Conservation (phyloP, 1,139 yeast species). For the Williopsis jadinii region DNA sequence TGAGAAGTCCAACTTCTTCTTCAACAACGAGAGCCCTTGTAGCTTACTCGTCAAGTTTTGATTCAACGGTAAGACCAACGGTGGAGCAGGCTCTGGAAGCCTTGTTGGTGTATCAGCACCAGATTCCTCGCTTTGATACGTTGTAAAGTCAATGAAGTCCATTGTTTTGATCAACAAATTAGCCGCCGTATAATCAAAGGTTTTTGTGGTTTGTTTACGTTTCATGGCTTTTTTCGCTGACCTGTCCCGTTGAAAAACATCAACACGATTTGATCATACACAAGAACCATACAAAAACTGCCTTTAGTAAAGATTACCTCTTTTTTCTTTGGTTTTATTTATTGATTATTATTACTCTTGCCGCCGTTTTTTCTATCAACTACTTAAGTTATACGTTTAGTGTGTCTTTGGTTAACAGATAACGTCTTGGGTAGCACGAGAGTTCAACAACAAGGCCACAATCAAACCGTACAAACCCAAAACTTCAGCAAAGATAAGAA, state of each 20-base stretch:
- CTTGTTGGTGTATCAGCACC: not conserved
- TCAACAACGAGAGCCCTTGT: slow-evolving; percentile 17
- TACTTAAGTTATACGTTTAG: too few species aligned
- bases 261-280: too few species aligned
- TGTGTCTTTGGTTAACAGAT: slow-evolving; percentile 43
- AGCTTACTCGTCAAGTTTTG: slow-evolving; percentile 17
- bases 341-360: too few species aligned
- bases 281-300: too few species aligned
- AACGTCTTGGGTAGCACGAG: slow-evolving; percentile 93
- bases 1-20: slow-evolving; percentile 4
- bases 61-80: slow-evolving; percentile 19
- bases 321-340: too few species aligned
- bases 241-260: too few species aligned
- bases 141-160: slow-evolving; percentile 22
- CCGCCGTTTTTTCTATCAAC: too few species aligned
- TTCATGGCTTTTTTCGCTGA: too few species aligned
- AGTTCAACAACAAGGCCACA: slow-evolving; percentile 94
- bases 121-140: slow-evolving; percentile 8
- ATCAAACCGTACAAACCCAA: slow-evolving; percentile 96
- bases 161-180: slow-evolving; percentile 4
- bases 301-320: too few species aligned
- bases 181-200: not conserved
- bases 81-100: slow-evolving; percentile 23
- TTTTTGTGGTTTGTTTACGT: too few species aligned
- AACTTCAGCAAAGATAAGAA: slow-evolving; percentile 97